Evolutionary conservation across 169 alveolate species (phyloP).

Genomic region (Babesia ovata): DNA sequence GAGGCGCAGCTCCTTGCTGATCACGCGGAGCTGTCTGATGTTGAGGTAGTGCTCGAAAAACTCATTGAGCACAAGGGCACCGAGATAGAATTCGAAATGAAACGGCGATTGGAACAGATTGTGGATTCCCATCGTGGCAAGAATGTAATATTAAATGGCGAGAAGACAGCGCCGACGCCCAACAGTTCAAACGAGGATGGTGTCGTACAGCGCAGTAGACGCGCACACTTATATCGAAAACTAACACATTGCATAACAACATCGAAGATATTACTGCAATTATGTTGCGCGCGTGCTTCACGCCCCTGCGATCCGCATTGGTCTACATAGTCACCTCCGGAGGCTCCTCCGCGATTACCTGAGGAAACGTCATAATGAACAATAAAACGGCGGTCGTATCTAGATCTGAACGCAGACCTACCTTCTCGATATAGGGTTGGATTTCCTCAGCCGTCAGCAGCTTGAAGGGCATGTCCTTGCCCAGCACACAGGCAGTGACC

Average conservation of each 20-base stretch:
- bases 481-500: constrained; percentile 86
- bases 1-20: constrained; percentile 32
- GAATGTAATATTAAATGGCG: neutral
- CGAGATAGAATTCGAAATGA: constrained; percentile 59
- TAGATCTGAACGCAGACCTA: neutral
- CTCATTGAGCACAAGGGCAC: constrained; percentile 34
- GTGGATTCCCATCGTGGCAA: constrained; percentile 52
- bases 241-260: neutral
- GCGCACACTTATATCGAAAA: neutral
- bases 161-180: constrained; percentile 12
- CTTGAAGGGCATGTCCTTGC: constrained; percentile 76
- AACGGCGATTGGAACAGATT: constrained; percentile 32
- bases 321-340: constrained; percentile 18
- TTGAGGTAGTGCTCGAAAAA: constrained; percentile 64
- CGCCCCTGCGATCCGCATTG: neutral
- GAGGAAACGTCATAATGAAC: neutral
- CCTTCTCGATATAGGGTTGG: constrained; percentile 49
- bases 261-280: neutral
- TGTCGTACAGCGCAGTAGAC: neutral
- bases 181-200: neutral
- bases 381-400: neutral
- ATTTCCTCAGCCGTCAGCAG: constrained; percentile 39
- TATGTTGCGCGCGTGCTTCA: neutral
- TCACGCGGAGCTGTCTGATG: constrained; percentile 55
- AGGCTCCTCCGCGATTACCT: constrained; percentile 55